Conservation (phyloP, 768 basidiomycete species). For the Thelephora aurantiotincta region DNA sequence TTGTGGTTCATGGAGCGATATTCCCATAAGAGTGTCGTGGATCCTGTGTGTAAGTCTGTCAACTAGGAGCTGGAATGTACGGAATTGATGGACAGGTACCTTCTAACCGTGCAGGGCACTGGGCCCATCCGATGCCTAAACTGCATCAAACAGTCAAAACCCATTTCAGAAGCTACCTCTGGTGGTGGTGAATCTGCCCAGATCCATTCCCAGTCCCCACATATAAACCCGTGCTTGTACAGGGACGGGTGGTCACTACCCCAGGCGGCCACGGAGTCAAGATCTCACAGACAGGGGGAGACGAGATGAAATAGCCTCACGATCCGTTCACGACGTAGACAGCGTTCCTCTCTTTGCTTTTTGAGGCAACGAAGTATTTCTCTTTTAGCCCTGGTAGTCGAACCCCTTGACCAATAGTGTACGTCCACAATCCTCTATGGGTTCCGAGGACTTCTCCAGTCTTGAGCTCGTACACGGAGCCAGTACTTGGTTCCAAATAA, state of each 20-base stretch:
- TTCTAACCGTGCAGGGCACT: slow-evolving; percentile 35
- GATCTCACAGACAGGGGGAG: neutral
- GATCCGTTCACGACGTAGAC: slow-evolving; percentile 66
- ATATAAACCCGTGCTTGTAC: slow-evolving; percentile 18
- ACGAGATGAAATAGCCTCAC: slow-evolving; percentile 22
- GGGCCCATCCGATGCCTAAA: slow-evolving; percentile 58
- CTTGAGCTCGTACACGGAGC: slow-evolving; percentile 46
- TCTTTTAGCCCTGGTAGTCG: slow-evolving; percentile 44
- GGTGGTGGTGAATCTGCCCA: slow-evolving; percentile 47
- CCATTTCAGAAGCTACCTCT: slow-evolving; percentile 24
- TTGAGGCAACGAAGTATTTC: slow-evolving; percentile 60
- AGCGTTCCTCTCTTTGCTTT: slow-evolving; percentile 46
- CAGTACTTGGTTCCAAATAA: slow-evolving; percentile 60
- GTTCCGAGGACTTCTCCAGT: slow-evolving; percentile 39
- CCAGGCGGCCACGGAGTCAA: neutral
- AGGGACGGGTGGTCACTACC: slow-evolving; percentile 49
- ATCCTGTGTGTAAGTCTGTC: slow-evolving; percentile 11
- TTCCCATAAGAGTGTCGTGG: slow-evolving; percentile 17
- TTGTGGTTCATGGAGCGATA: slow-evolving; percentile 45
- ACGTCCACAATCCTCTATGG: slow-evolving; percentile 73
- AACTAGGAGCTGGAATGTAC: neutral
- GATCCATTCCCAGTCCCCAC: slow-evolving; percentile 61
- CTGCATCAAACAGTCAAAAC: slow-evolving; percentile 38
- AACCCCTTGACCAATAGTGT: slow-evolving; percentile 76
- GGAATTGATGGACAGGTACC: slow-evolving; percentile 19